A percentile compares a stretch with the other conserved stretches of the same genome.
Conservation (phyloP, 1,284 basidiomycete species). For the Hemileia vastatrix region DNA sequence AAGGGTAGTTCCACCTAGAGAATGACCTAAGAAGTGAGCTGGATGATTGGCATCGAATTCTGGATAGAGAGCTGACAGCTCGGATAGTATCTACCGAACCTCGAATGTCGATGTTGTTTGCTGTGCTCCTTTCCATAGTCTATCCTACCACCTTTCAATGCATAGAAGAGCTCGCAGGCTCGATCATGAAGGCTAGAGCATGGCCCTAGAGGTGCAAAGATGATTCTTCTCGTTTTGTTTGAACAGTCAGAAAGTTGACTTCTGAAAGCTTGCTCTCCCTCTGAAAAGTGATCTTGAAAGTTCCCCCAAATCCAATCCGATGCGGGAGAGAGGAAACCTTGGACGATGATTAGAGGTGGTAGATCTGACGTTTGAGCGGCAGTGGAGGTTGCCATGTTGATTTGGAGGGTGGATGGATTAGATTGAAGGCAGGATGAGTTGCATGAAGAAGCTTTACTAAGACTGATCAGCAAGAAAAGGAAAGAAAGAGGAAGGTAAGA, state of each 20-base stretch:
- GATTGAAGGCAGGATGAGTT: no score
- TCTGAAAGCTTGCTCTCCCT: constrained; percentile 26
- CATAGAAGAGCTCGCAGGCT: constrained; percentile 55
- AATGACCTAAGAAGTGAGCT: constrained; percentile 54
- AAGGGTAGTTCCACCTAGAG: no score
- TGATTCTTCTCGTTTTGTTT: constrained; percentile 9
- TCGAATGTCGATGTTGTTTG: constrained; percentile 45
- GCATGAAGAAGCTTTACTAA: no score
- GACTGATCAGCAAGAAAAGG: no score
- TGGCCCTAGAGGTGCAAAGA: constrained; percentile 46
- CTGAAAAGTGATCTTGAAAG: constrained; percentile 44
- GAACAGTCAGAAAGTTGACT: constrained; percentile 6
- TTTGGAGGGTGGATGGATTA: no score
- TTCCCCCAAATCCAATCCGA: constrained; percentile 50
- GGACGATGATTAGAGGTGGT: constrained; percentile 52
- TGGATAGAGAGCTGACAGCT: constrained; percentile 50
- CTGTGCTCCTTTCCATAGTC: constrained; percentile 49
- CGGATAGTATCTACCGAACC: constrained; percentile 49
- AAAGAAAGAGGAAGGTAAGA: no score
- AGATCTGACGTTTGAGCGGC: no score
- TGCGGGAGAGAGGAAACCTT: constrained; percentile 52
- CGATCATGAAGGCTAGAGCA: constrained; percentile 55
- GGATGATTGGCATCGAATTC: constrained; percentile 49
- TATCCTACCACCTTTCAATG: constrained; percentile 51
- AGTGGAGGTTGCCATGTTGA: no score